Evolutionary conservation across 352 stramenopile species (phyloP), one percentile per base, ranked within the genome.

Genomic region (Pythium brassicae): DNA sequence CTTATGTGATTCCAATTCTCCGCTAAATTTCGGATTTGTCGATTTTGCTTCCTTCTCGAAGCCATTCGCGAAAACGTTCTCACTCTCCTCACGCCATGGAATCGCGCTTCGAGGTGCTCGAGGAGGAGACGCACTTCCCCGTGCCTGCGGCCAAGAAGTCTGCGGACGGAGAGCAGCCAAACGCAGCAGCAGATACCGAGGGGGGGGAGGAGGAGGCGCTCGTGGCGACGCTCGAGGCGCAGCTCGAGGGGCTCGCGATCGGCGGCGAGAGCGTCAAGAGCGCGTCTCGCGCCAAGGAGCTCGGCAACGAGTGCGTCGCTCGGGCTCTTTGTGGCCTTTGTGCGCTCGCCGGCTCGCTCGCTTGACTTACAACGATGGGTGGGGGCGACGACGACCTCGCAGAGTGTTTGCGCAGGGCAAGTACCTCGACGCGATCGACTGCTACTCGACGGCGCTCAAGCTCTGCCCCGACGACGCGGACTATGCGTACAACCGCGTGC

Each of bases 51-150:
- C 32, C 8, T 37, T 37, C 32, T 37, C 32, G 32, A 37, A 37
- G 32, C 32, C 32, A 37, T 37, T 37, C 32, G 14, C 32, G 1
- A 37, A 37, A 37, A 37, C 9, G 32, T 37, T 37, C 32, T 37
- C 32, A 37, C 32, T 37, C 5, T n/a, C 29, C 29, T 35, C 8
- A 7, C 32, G 14, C 32, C 40, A 53, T 49, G 47, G 60, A 69
- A 56, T 77, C 76, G 60, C 78, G 84, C 55, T 94, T 94, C 57
- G 82, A 94, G 64, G 83, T 94, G 56, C 61, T 94, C 45, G 84
- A 94, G 62, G 84, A 94, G 59, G 76, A 89, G 74, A 92, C 82
- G 55, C 84, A 94, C 65, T 92, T 66, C 60, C 76, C 80, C 25
- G 57, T 57, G 46, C 40, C 40, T 39, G 35, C 50, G 12, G 53